These are phyloP conservation scores for Teunomyces lycoperdinae DNA, from an alignment of 805 yeast genomes.

Conservation along the genomic window DNA sequence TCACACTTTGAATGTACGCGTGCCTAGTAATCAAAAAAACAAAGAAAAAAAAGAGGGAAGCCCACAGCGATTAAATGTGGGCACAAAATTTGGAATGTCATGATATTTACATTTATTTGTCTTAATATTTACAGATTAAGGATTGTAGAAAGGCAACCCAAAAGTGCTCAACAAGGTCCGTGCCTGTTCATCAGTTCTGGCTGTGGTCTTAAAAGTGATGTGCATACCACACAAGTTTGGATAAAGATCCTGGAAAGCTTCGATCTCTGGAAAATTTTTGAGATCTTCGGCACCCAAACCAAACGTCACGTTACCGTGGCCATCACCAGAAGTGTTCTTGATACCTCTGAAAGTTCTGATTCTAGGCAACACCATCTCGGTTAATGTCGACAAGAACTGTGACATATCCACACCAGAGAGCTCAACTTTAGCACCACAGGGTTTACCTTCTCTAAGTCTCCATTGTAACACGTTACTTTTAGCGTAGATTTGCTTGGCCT, in stretches of 20 bases:
- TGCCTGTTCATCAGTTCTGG: slow-evolving; percentile 88
- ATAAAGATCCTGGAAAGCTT: slow-evolving; percentile 85
- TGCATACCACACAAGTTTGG: slow-evolving; percentile 84
- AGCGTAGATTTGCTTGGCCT: slow-evolving; percentile 71
- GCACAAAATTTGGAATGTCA: not conserved
- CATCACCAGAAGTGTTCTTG: slow-evolving; percentile 74
- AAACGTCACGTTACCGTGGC: slow-evolving; percentile 79
- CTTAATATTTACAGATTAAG: slow-evolving; percentile 5
- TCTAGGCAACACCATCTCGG: slow-evolving; percentile 92
- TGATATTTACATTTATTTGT: slow-evolving; percentile 1
- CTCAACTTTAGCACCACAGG: slow-evolving; percentile 85
- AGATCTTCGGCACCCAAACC: slow-evolving; percentile 79
- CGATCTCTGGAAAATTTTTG: slow-evolving; percentile 88
- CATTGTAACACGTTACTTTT: slow-evolving; percentile 79
- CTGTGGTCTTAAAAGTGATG: slow-evolving; percentile 79
- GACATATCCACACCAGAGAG: slow-evolving; percentile 77
- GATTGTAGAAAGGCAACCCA: slow-evolving; percentile 68
- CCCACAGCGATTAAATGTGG: not conserved
- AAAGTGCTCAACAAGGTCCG: slow-evolving; percentile 76
- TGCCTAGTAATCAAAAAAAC: not conserved
- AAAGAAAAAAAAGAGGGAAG: no score
- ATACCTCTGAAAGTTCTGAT: slow-evolving; percentile 85
- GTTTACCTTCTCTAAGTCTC: slow-evolving; percentile 83
- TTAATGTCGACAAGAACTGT: slow-evolving; percentile 80
- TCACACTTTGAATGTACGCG: not conserved